Base-by-base conservation (phyloP, 345 rosid genomes). In the Eucalyptus lansdowneana region DNA sequence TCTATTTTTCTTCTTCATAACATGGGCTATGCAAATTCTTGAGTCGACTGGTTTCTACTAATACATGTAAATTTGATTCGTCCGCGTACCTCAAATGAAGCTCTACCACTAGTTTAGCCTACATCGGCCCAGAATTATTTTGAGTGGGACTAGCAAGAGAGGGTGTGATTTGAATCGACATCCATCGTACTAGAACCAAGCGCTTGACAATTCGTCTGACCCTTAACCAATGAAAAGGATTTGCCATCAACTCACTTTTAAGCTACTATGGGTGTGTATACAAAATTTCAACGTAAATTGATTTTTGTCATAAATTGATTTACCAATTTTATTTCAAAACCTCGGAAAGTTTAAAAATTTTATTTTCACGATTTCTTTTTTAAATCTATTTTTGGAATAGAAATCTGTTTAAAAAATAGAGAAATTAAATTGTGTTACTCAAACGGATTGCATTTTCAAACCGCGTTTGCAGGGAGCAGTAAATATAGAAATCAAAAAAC, bases 91-190 rank as follows among this genome's bases (percentile, higher is more conserved):
- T 65, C 37, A 34, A 67, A 69, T 1, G 80, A 34, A 31, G 24
- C 80, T 69, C 42, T 4, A 16, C 21, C 5, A 69, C 24, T 31
- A 31, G 1, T 69, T 5, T 5, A 13, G 37, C 76, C 19, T 67
- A 15, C 40, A 67, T 67, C 37, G 0, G 1, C 11, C 5, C 22
- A 9, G 0, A n/a, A 0, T 31, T n/a, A 67, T 15, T 31, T 29
- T 14, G 37, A n/a, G 37, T 31, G 76, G 12, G 12, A 65, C 80
- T 31, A 34, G 7, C 21, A 34, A 6, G 24, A 10, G 1, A 16
- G 22, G 11, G 24, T 5, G 24, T 17, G 7, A 53, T 16, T 34
- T 69, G 80, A 69, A 69, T 69, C 13, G 24, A 34, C 22, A 67
- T 67, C 7, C 37, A 4, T 0, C 7, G 2, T 34, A 21, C 2